Evolutionary conservation across 148 eudicot species (phyloP), one percentile per base, ranked within the genome.

Genomic region (Drosera capensis): DNA sequence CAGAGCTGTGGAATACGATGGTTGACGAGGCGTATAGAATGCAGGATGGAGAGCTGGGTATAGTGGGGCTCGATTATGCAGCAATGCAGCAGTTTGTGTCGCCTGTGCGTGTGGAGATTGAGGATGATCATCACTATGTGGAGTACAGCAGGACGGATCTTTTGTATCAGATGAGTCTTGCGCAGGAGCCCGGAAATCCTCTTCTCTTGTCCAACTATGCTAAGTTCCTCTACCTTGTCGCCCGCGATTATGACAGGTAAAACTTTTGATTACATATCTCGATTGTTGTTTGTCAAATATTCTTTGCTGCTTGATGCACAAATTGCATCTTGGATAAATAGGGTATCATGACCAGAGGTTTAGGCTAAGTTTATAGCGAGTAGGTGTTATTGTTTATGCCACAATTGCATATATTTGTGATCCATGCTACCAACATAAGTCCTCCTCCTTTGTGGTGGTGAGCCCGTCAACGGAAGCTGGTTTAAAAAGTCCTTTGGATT

Each of bases 201-300:
- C 65, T 92, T 20, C 64, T 92, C 19, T 77, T 85, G 8, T 73
- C 82, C 2, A 92, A 92, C 48, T 92, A 65, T 36, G 99, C 99
- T 34, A 95, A 92, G 54, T 92, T 92, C 36, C 80, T 92, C 43
- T 84, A 71, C 73, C 58, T 79, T n/a, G 82, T 85, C 12, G 74
- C 57, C 23, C 86, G 48, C n/a, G 99, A 85, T 44, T 72, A 43
- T 25, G 77, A 81, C 71, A 81, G 95, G 99, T 92, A 80, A 28
- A 35, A 19, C n/a, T 25, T 21, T 5, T 16, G 5, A 7, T 30
- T 5, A 13, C 35, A 5, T 30, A 13, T 6, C 35, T 30, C 13
- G 35, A 5, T 13, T 30, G 35, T 13, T 30, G 35, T 13, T 30
- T 13, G 13, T 5, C 13, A 30, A 5, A 30, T 30, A 30, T 5